Conservation (phyloP, 176 grass and related monocot genomes). For the Panicum miliaceum region DNA sequence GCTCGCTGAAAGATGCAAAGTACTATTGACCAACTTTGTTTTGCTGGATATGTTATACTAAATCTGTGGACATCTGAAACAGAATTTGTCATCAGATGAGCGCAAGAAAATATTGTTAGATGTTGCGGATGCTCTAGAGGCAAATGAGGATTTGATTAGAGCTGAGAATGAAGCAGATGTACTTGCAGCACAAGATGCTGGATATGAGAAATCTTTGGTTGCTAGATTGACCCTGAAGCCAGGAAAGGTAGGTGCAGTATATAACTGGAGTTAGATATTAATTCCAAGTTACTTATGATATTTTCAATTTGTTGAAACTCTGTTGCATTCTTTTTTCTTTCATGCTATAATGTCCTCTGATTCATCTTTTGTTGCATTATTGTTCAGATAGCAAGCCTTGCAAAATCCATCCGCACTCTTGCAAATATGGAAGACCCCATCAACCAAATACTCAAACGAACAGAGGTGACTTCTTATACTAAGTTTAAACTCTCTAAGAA, state of each 20-base stretch:
- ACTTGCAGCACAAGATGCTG: slow-evolving; percentile 67
- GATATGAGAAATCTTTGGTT: slow-evolving; percentile 80
- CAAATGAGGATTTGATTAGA: slow-evolving; percentile 71
- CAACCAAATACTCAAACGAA: slow-evolving; percentile 73
- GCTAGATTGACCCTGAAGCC: slow-evolving; percentile 83
- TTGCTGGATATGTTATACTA: background rate
- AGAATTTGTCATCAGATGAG: slow-evolving; percentile 86
- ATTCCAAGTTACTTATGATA: slow-evolving; percentile 3
- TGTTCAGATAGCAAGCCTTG: slow-evolving; percentile 84
- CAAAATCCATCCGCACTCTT: slow-evolving; percentile 83
- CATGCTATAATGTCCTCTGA: slow-evolving; percentile 10
- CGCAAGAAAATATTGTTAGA: slow-evolving; percentile 85
- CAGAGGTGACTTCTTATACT: slow-evolving; percentile 58
- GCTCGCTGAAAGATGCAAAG: background rate
- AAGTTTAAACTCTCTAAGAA: slow-evolving; percentile 25
- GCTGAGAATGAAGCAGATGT: slow-evolving; percentile 89
- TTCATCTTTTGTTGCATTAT: slow-evolving; percentile 26
- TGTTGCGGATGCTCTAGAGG: slow-evolving; percentile 83
- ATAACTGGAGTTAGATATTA: background rate
- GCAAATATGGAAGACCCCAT: slow-evolving; percentile 96
- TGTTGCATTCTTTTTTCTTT: slow-evolving; percentile 23
- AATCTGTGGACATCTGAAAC: slow-evolving; percentile 21
- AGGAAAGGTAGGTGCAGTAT: slow-evolving; percentile 61
- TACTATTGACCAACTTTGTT: background rate
- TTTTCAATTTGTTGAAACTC: slow-evolving; percentile 5